These are phyloP conservation scores for Urochloa ruziziensis DNA, from an alignment of 176 grass and related monocot species.

Conservation along the genomic window DNA sequence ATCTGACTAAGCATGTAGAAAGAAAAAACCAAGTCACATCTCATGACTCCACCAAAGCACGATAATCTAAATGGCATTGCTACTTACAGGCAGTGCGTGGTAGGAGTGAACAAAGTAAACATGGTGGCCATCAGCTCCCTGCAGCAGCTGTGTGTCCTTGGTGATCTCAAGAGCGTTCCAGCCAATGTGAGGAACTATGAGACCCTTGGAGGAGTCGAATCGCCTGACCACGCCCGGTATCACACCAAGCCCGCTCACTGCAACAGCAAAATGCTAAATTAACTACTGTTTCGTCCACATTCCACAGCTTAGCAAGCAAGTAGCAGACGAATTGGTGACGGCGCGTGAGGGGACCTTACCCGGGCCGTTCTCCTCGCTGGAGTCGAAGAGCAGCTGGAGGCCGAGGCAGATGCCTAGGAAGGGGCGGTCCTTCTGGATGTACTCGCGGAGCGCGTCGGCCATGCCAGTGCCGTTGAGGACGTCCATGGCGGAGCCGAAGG, in stretches of 20 bases:
- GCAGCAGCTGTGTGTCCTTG: conserved; percentile 78
- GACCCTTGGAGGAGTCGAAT: conserved; percentile 81
- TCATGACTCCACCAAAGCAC: conserved; percentile 23
- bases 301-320: neutral
- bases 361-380: conserved; percentile 90
- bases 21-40: conserved; percentile 40
- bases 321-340: neutral
- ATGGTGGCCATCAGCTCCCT: conserved; percentile 75
- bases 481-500: conserved; percentile 95
- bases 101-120: conserved; percentile 99
- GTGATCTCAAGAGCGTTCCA: conserved; percentile 85
- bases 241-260: conserved; percentile 90
- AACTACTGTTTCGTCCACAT: neutral
- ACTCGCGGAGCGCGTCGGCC: conserved; percentile 74
- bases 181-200: conserved; percentile 95
- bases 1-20: conserved; percentile 68
- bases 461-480: conserved; percentile 77
- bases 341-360: conserved; percentile 27
- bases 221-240: conserved; percentile 84
- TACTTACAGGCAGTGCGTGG: conserved; percentile 63
- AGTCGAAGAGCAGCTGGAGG: conserved; percentile 89
- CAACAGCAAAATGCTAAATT: conserved; percentile 17
- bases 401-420: conserved; percentile 98
- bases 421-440: conserved; percentile 76
- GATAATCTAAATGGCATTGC: neutral